A percentile compares a stretch with the other conserved stretches of the same genome.
These are phyloP conservation scores for Bacidia gigantensis DNA, from an alignment of 495 filamentous ascomycete species.

Conservation along the genomic window DNA sequence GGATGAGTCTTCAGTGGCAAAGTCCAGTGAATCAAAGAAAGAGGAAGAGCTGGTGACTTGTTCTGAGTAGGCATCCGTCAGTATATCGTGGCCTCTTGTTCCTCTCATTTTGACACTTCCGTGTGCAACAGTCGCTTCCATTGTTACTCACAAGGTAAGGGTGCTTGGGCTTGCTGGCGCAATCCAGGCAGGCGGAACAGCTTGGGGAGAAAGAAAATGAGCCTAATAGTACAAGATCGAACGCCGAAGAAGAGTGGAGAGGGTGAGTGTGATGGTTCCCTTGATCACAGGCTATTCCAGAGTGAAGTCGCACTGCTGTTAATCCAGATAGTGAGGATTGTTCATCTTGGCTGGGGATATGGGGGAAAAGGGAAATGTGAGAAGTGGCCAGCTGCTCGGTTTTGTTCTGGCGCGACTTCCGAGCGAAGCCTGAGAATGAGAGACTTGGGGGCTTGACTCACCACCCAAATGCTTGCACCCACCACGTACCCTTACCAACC, in stretches of 20 bases:
- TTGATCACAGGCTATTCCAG: conserved; percentile 3
- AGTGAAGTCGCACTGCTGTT: conserved; percentile 9
- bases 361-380: conserved; percentile 4
- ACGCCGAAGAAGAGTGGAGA: conserved; percentile 12
- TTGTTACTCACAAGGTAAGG: conserved; percentile 15
- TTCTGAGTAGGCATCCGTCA: background rate
- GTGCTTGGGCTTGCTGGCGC: conserved; percentile 1
- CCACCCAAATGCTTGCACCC: conserved; percentile 2
- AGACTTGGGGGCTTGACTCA: conserved; percentile 1
- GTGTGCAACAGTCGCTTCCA: conserved; percentile 5
- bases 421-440: background rate
- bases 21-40: conserved; percentile 6
- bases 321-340: background rate
- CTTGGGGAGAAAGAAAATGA: conserved; percentile 7
- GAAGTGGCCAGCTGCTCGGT: conserved; percentile 3
- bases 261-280: background rate
- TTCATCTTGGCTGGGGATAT: conserved; percentile 8
- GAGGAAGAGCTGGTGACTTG: background rate
- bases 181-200: conserved; percentile 4
- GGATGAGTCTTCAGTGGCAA: conserved; percentile 1
- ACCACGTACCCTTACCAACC: too few relatives aligned
- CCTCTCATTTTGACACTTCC: background rate
- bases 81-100: background rate
- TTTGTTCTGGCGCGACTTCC: conserved; percentile 4
- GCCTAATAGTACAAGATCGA: conserved; percentile 8